Percentiles rank a stretch among this genome's conserved stretches.
These are phyloP conservation scores for Exophiala aquamarina DNA, from an alignment of 2,329 filamentous ascomycete genomes.

Conservation along the genomic window DNA sequence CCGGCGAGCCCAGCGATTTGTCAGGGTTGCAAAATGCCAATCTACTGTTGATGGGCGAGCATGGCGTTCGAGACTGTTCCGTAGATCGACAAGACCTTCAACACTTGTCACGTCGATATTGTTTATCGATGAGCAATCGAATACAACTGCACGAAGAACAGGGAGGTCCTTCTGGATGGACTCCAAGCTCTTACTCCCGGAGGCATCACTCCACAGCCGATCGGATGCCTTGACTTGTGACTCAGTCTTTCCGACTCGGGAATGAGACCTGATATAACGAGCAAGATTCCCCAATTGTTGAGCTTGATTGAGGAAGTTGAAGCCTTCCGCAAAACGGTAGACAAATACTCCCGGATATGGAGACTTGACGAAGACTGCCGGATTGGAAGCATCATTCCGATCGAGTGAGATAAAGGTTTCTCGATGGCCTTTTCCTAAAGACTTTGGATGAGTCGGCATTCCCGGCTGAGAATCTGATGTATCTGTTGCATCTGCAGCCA, in stretches of 20 bases:
- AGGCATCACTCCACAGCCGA: conserved; percentile 58
- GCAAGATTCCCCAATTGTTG: conserved; percentile 53
- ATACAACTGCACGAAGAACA: conserved; percentile 53
- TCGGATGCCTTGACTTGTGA: conserved; percentile 41
- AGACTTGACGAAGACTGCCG: conserved; percentile 44
- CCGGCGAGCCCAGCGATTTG: conserved; percentile 58
- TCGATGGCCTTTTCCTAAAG: conserved; percentile 21
- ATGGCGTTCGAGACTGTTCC: conserved; percentile 54
- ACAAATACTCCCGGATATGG: conserved; percentile 57
- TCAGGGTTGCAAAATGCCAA: conserved; percentile 52
- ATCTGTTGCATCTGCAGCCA: conserved; percentile 22
- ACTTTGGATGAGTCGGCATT: conserved; percentile 26
- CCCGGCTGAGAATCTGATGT: conserved; percentile 22
- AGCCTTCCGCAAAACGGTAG: conserved; percentile 56
- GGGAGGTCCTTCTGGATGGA: conserved; percentile 46
- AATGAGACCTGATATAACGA: conserved; percentile 49
- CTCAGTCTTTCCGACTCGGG: conserved; percentile 36
- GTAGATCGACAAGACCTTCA: conserved; percentile 55
- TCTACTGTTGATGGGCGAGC: conserved; percentile 40
- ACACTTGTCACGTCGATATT: conserved; percentile 57
- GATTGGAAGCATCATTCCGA: conserved; percentile 54
- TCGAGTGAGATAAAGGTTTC: conserved; percentile 49
- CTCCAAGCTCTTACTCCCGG: no score
- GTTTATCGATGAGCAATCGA: conserved; percentile 58
- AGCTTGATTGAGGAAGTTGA: conserved; percentile 58